These are phyloP conservation scores for Macrocybe gigantea DNA, from an alignment of 768 basidiomycete genomes.

Conservation along the genomic window DNA sequence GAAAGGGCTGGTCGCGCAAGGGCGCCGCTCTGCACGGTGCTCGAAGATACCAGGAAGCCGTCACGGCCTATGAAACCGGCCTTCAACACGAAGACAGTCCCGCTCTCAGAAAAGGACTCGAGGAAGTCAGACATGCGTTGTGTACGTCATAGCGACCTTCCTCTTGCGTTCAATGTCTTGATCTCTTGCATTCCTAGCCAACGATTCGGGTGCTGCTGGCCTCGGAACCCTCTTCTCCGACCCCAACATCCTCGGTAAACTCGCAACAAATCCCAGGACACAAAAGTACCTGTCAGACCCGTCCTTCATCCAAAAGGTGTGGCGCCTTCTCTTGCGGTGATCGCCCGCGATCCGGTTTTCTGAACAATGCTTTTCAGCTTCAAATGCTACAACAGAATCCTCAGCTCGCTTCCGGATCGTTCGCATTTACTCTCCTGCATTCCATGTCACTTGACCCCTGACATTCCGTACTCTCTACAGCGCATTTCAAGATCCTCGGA, in stretches of 20 bases:
- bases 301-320: slow-evolving; percentile 67
- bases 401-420: slow-evolving; percentile 48
- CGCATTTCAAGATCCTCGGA: slow-evolving; percentile 75
- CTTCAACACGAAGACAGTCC: slow-evolving; percentile 79
- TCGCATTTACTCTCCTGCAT: slow-evolving; percentile 12
- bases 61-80: slow-evolving; percentile 77
- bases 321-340: neutral
- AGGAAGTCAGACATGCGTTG: slow-evolving; percentile 84
- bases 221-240: slow-evolving; percentile 78
- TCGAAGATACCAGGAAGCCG: slow-evolving; percentile 74
- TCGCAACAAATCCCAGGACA: slow-evolving; percentile 84
- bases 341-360: neutral
- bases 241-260: slow-evolving; percentile 76
- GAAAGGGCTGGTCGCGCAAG: slow-evolving; percentile 88
- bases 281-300: slow-evolving; percentile 80
- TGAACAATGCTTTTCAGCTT: neutral
- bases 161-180: neutral
- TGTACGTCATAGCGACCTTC: slow-evolving; percentile 32
- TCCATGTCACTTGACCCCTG: slow-evolving; percentile 1
- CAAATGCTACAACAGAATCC: slow-evolving; percentile 53
- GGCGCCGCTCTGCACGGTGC: slow-evolving; percentile 91
- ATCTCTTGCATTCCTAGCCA: neutral
- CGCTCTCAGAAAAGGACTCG: slow-evolving; percentile 78
- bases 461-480: slow-evolving; percentile 20
- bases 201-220: slow-evolving; percentile 25